Percentiles rank a stretch among this genome's conserved stretches.
These are phyloP conservation scores for Yamadazyma sp. DNA, from an alignment of 1,139 yeast genomes.

Conservation along the genomic window DNA sequence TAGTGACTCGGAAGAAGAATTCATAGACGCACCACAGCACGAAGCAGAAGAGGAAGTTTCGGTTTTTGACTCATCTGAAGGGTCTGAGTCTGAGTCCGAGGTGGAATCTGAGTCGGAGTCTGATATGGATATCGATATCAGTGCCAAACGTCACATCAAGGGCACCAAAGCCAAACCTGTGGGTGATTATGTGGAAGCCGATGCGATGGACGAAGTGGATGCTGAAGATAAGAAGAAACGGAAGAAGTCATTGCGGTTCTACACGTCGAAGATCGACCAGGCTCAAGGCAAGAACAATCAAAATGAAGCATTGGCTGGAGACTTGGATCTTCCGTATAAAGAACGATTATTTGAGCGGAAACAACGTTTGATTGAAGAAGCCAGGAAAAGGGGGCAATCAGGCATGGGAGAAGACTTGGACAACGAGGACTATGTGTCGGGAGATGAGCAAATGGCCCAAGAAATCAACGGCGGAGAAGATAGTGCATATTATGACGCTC, in stretches of 20 bases:
- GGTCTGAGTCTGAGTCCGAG: slow-evolving; percentile 18
- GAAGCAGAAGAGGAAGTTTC: slow-evolving; percentile 16
- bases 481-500: slow-evolving; percentile 49
- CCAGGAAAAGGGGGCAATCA: slow-evolving; percentile 74
- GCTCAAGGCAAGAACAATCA: slow-evolving; percentile 50
- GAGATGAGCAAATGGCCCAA: slow-evolving; percentile 43
- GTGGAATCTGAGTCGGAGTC: slow-evolving; percentile 14
- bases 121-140: slow-evolving; percentile 46
- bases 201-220: slow-evolving; percentile 63
- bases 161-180: slow-evolving; percentile 18
- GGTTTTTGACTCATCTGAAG: slow-evolving; percentile 19
- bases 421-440: slow-evolving; percentile 50
- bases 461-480: slow-evolving; percentile 35
- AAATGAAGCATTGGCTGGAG: slow-evolving; percentile 67
- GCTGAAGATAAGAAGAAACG: slow-evolving; percentile 81
- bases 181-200: slow-evolving; percentile 64
- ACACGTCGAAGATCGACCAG: slow-evolving; percentile 94
- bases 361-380: slow-evolving; percentile 83
- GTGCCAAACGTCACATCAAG: slow-evolving; percentile 45
- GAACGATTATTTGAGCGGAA: slow-evolving; percentile 89
- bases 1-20: slow-evolving; percentile 9
- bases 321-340: slow-evolving; percentile 87
- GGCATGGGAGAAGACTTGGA: slow-evolving; percentile 42
- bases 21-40: slow-evolving; percentile 14
- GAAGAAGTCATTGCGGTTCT: slow-evolving; percentile 85